These are phyloP conservation scores for Podospora pseudocomata DNA, from an alignment of 495 filamentous ascomycete species.

Conservation along the genomic window DNA sequence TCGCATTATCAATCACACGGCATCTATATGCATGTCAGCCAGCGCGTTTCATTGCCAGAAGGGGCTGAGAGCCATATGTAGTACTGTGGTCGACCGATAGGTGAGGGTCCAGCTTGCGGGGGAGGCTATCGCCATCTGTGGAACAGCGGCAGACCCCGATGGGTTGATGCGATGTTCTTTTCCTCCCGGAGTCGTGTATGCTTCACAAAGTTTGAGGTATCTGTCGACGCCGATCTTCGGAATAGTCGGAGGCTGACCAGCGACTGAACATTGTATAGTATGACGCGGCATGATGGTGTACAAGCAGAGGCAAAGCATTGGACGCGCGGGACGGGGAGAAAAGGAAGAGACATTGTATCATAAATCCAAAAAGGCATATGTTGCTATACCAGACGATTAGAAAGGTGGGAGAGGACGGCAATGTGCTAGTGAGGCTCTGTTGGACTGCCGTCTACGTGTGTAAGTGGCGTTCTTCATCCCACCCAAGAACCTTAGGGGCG, in stretches of 20 bases:
- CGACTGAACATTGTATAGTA: neutral
- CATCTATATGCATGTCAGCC: neutral
- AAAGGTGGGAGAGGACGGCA: neutral
- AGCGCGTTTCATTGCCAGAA: neutral
- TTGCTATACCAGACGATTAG: neutral
- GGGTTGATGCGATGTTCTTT: neutral
- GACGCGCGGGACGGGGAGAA: neutral
- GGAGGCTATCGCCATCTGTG: neutral
- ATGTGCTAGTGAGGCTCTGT: neutral
- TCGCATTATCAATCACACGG: neutral
- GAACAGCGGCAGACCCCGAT: neutral
- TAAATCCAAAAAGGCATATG: neutral
- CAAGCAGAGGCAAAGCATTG: neutral
- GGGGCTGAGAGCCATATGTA: neutral
- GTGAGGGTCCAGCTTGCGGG: too few species aligned
- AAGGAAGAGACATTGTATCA: neutral
- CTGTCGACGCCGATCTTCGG: neutral
- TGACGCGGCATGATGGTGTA: neutral
- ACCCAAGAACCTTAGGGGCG: neutral
- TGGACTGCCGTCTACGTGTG: neutral
- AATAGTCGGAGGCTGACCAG: neutral
- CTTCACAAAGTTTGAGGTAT: neutral
- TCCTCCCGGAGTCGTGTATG: neutral
- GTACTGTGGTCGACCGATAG: neutral
- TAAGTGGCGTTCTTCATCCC: neutral